Conservation (phyloP, 805 yeast species). For the Blastobotrys attinorum region DNA sequence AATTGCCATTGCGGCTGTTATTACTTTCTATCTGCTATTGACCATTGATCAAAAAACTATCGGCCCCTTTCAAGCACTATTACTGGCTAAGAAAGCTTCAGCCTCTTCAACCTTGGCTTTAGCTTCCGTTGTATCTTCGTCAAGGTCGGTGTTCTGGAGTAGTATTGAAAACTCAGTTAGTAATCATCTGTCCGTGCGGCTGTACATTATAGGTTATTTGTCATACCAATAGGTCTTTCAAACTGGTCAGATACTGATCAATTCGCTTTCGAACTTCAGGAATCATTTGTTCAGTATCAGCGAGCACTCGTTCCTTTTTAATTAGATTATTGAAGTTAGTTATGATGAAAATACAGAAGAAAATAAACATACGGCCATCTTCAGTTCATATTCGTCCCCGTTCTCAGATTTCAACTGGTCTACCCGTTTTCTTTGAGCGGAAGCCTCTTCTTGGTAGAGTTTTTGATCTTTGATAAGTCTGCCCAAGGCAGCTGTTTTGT, state of each 20-base stretch:
- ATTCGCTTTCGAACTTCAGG: slow-evolving; percentile 42
- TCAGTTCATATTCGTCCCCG: slow-evolving; percentile 60
- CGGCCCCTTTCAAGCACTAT: neutral
- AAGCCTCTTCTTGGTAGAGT: slow-evolving; percentile 51
- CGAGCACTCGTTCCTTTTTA: slow-evolving; percentile 35
- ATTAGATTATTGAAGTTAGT: neutral
- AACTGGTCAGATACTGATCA: slow-evolving; percentile 30
- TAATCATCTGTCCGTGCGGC: no score
- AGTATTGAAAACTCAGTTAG: no score
- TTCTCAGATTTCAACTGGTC: slow-evolving; percentile 37
- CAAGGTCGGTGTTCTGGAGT: slow-evolving; percentile 14
- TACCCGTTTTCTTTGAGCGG: slow-evolving; percentile 45
- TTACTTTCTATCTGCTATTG: no score
- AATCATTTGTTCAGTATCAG: slow-evolving; percentile 46
- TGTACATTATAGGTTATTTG: no score
- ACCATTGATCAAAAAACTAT: no score
- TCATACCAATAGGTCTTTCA: slow-evolving; percentile 34
- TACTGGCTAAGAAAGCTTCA: slow-evolving; percentile 7
- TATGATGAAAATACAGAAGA: neutral
- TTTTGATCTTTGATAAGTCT: slow-evolving; percentile 61
- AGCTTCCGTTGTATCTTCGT: slow-evolving; percentile 21
- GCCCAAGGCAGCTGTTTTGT: slow-evolving; percentile 60
- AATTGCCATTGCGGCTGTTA: no score
- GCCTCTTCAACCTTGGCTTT: slow-evolving; percentile 18
- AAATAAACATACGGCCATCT: slow-evolving; percentile 31